Evolutionary conservation across 805 yeast species (phyloP).

Genomic region (Groenewaldozyma salmanticensis): DNA sequence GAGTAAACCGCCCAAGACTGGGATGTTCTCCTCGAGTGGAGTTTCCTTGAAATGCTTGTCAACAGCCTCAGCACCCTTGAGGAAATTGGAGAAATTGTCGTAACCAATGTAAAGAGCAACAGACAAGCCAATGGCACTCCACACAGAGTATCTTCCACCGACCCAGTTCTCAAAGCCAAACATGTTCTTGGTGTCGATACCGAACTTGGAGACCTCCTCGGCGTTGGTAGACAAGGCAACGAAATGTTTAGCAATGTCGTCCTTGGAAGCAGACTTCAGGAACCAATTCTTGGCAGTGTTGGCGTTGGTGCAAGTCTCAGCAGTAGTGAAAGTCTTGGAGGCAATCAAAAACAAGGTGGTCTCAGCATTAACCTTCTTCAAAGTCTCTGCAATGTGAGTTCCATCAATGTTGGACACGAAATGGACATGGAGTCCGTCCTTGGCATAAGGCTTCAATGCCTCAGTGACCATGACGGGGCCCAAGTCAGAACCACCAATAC

Average conservation of each 20-base stretch:
- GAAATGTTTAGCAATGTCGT: constrained; percentile 87
- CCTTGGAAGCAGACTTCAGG: constrained; percentile 54
- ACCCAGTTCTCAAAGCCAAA: constrained; percentile 98
- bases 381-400: constrained; percentile 88
- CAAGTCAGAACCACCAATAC: constrained; percentile 97
- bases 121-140: constrained; percentile 98
- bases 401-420: constrained; percentile 99
- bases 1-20: constrained; percentile 84
- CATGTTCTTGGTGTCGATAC: constrained; percentile 97
- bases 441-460: constrained; percentile 86
- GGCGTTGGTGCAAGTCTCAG: constrained; percentile 96
- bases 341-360: constrained; percentile 82
- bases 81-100: constrained; percentile 85
- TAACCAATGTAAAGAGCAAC: constrained; percentile 92
- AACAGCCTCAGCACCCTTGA: constrained; percentile 96
- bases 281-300: constrained; percentile 94
- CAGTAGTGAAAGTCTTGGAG: constrained; percentile 97
- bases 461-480: constrained; percentile 99
- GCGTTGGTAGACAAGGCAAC: constrained; percentile 95
- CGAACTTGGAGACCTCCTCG: constrained; percentile 82
- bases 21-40: constrained; percentile 85
- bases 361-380: constrained; percentile 72
- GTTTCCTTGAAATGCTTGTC: constrained; percentile 82
- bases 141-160: constrained; percentile 99
- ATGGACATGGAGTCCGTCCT: constrained; percentile 61